Conservation (phyloP, 2,329 filamentous ascomycete species). For the Alternaria arborescens region DNA sequence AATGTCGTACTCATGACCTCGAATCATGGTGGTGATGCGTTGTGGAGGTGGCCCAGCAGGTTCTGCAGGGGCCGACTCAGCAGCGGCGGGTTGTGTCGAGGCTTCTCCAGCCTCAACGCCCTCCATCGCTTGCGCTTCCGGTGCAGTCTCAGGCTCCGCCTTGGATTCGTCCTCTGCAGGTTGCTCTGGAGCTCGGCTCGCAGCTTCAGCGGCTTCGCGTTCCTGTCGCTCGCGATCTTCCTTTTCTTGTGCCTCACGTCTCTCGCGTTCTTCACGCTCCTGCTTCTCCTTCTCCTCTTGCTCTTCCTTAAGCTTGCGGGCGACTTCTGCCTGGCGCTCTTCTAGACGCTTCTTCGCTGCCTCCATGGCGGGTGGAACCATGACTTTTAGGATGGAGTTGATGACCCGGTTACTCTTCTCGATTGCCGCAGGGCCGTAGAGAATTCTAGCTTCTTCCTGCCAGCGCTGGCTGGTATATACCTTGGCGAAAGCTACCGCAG, state of each 20-base stretch:
- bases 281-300: conserved; percentile 69
- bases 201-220: conserved; percentile 53
- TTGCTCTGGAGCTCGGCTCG: conserved; percentile 46
- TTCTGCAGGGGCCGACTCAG: conserved; percentile 35
- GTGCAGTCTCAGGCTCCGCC: conserved; percentile 50
- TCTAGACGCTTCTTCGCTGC: conserved; percentile 76
- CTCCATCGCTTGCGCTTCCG: conserved; percentile 71
- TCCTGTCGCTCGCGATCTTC: conserved; percentile 52
- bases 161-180: conserved; percentile 28
- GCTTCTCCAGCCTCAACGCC: conserved; percentile 68
- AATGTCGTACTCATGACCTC: conserved; percentile 89
- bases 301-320: conserved; percentile 68
- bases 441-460: conserved; percentile 86
- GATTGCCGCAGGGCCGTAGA: conserved; percentile 74
- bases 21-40: conserved; percentile 82
- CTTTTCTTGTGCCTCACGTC: conserved; percentile 62
- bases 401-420: conserved; percentile 76
- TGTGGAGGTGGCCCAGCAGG: conserved; percentile 45
- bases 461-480: conserved; percentile 79
- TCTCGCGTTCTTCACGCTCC: conserved; percentile 67
- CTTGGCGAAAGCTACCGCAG: conserved; percentile 77
- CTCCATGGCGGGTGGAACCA: conserved; percentile 86
- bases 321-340: conserved; percentile 78
- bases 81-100: conserved; percentile 25
- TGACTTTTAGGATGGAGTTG: conserved; percentile 72